phyloP scores from a whole-genome alignment of 495 filamentous ascomycete species.

The Aspergillus egyptiacus region DNA sequence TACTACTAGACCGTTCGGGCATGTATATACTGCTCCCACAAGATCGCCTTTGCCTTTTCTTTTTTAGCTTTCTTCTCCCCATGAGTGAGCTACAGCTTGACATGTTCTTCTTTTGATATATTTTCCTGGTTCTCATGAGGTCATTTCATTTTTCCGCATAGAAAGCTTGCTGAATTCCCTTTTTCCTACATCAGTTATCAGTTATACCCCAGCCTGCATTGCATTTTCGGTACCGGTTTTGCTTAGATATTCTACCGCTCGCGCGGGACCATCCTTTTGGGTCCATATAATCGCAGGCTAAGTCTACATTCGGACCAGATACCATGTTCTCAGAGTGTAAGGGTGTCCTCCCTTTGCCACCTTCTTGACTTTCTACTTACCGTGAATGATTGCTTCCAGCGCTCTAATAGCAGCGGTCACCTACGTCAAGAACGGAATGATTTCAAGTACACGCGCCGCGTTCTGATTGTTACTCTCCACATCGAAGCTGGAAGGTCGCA shows the following conservation, averaged over 20 bases:
- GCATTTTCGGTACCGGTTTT: constrained; percentile 2
- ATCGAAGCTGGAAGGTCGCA: constrained; percentile 27
- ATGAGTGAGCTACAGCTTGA: constrained; percentile 8
- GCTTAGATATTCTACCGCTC: constrained; percentile 12
- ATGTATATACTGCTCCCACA: constrained; percentile 7
- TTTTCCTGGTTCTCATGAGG: neutral
- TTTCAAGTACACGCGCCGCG: constrained; percentile 23
- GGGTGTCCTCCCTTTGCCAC: neutral
- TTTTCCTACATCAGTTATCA: neutral
- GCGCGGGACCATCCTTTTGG: neutral
- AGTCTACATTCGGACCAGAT: neutral
- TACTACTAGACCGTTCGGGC: constrained; percentile 6
- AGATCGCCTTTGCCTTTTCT: neutral
- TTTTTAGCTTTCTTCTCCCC: neutral
- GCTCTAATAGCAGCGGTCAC: neutral
- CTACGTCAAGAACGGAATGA: constrained; percentile 27
- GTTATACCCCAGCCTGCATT: constrained; percentile 1
- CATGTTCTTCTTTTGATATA: no score
- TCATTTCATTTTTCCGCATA: constrained; percentile 2
- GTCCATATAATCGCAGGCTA: neutral
- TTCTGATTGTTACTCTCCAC: constrained; percentile 24
- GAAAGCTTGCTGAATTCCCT: constrained; percentile 2
- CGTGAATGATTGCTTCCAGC: constrained; percentile 1
- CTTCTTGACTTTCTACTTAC: neutral
- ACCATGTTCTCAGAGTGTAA: constrained; percentile 6